Conservation (phyloP, 371 early-diverging fungal genomes). For the Smittium culicis region DNA sequence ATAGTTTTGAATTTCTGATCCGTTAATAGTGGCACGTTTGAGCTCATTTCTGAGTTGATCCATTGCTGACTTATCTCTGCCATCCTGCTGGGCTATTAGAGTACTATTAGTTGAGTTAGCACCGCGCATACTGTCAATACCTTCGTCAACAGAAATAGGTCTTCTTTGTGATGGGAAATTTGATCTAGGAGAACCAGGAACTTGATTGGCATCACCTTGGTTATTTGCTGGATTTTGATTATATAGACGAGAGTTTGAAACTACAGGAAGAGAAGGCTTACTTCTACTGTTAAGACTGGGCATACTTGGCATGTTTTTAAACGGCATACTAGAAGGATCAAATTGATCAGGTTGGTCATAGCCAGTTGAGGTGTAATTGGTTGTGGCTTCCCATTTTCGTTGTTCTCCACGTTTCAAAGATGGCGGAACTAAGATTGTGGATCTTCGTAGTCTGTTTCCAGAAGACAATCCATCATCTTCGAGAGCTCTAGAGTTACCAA, state of each 20-base stretch:
- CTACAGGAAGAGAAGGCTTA: conserved; percentile 4
- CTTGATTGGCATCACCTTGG: background rate
- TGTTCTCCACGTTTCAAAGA: background rate
- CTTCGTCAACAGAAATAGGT: background rate
- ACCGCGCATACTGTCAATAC: background rate
- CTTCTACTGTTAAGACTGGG: background rate
- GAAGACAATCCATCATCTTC: background rate
- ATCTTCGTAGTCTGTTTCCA: conserved; percentile 2
- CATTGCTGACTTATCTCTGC: background rate
- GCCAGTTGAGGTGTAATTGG: conserved; percentile 1
- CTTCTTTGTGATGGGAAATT: background rate
- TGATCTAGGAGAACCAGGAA: background rate
- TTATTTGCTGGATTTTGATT: background rate
- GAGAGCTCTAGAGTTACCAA: background rate
- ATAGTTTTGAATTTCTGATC: background rate
- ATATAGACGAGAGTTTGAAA: background rate
- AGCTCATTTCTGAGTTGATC: conserved; percentile 3
- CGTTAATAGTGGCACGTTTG: conserved; percentile 1
- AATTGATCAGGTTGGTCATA: conserved; percentile 4
- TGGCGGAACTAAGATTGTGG: background rate
- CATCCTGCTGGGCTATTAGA: background rate
- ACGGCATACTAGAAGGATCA: background rate
- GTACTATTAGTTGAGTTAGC: background rate
- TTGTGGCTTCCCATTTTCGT: conserved; percentile 10
- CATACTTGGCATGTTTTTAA: background rate